Conservation (phyloP, 371 early-diverging fungal genomes). For the Apophysomyces ossiformis region DNA sequence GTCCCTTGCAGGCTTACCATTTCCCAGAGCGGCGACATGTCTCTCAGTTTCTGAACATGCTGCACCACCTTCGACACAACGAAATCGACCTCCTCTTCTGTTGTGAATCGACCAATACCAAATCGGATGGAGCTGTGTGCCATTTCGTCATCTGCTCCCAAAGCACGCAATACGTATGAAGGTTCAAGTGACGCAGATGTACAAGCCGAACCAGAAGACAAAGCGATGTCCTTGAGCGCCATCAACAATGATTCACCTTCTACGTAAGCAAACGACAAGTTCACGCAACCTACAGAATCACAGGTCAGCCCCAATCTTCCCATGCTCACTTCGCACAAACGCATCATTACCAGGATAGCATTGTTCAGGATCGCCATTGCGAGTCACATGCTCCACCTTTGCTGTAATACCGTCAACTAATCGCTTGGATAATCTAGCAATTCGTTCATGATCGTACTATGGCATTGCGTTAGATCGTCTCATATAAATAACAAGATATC, state of each 20-base stretch:
- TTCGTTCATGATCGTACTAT: slow-evolving; percentile 83
- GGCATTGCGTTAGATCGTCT: background rate
- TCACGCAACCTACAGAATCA: slow-evolving; percentile 80
- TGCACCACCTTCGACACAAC: slow-evolving; percentile 84
- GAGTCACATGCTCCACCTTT: slow-evolving; percentile 80
- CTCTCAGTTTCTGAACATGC: slow-evolving; percentile 94
- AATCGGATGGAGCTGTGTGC: slow-evolving; percentile 99
- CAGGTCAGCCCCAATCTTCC: background rate
- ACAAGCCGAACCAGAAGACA: slow-evolving; percentile 99
- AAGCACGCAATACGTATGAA: slow-evolving; percentile 97
- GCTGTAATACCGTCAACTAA: slow-evolving; percentile 82
- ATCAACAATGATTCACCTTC: slow-evolving; percentile 99
- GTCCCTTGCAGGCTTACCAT: slow-evolving; percentile 65
- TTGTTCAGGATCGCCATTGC: slow-evolving; percentile 87
- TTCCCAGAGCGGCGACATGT: slow-evolving; percentile 99
- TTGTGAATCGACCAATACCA: slow-evolving; percentile 99
- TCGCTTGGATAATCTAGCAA: slow-evolving; percentile 76
- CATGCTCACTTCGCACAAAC: background rate
- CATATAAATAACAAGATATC: too few relatives aligned
- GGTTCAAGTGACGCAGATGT: slow-evolving; percentile 99
- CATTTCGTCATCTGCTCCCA: slow-evolving; percentile 98
- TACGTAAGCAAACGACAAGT: slow-evolving; percentile 99
- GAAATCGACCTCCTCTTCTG: slow-evolving; percentile 95
- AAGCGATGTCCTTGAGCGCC: slow-evolving; percentile 98
- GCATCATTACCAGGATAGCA: slow-evolving; percentile 75